phyloP scores from a whole-genome alignment of 305 asterid genomes.

The Fraxinus ornus region DNA sequence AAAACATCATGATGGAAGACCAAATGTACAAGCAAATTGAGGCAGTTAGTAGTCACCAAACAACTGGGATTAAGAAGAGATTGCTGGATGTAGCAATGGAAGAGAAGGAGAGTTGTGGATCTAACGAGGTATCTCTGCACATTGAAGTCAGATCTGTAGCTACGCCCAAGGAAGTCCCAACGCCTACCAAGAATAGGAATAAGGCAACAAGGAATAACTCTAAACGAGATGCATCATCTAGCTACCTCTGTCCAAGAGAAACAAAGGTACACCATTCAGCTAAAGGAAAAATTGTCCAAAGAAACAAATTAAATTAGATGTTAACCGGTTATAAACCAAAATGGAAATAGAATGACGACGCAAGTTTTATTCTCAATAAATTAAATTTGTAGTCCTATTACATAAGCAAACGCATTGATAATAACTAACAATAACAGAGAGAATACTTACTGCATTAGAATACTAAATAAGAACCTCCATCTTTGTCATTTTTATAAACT shows the following conservation, averaged over 20 bases:
- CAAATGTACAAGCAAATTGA: background rate
- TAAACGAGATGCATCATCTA: conserved; percentile 28
- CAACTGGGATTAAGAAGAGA: conserved; percentile 21
- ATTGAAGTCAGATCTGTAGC: conserved; percentile 19
- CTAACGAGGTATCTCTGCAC: conserved; percentile 45
- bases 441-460: background rate
- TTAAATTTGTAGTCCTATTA: background rate
- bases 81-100: conserved; percentile 31
- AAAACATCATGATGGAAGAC: conserved; percentile 19
- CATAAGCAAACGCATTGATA: background rate
- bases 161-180: conserved; percentile 26
- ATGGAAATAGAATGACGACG: background rate
- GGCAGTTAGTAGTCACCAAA: background rate
- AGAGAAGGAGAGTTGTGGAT: conserved; percentile 65
- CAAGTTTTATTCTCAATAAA: background rate
- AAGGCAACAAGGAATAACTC: conserved; percentile 22
- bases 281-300: background rate
- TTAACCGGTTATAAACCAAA: background rate
- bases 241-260: conserved; percentile 27
- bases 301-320: background rate
- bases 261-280: conserved; percentile 19
- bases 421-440: background rate
- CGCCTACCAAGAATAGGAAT: conserved; percentile 13
- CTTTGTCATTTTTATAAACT: too few species aligned
- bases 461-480: too few species aligned